phyloP scores from a whole-genome alignment of 345 rosid species.

The Acer campestre region DNA sequence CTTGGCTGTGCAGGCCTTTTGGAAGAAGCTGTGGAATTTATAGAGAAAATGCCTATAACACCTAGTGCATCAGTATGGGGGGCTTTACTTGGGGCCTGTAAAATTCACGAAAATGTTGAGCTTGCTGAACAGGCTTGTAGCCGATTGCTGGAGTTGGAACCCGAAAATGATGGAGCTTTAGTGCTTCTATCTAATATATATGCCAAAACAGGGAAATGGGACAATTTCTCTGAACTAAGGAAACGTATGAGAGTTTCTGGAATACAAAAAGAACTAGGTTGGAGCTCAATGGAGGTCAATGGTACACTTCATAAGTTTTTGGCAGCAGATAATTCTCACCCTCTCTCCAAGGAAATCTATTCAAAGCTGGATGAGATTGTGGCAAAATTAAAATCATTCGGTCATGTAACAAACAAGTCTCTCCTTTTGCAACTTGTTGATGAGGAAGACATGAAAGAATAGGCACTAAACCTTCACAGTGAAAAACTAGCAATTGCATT shows the following conservation, averaged over 20 bases:
- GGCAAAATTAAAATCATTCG: slow-evolving; percentile 42
- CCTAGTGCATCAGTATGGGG: slow-evolving; percentile 68
- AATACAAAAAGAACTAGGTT: slow-evolving; percentile 70
- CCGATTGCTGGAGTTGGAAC: slow-evolving; percentile 59
- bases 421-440: slow-evolving; percentile 67
- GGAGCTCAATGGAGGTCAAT: slow-evolving; percentile 71
- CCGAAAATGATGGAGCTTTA: slow-evolving; percentile 59
- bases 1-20: slow-evolving; percentile 71
- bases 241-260: slow-evolving; percentile 67
- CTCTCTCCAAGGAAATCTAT: slow-evolving; percentile 52
- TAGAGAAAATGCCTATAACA: slow-evolving; percentile 58
- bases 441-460: slow-evolving; percentile 64
- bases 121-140: slow-evolving; percentile 66
- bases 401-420: slow-evolving; percentile 58
- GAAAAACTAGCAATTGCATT: slow-evolving; percentile 73
- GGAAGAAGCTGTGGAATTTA: slow-evolving; percentile 63
- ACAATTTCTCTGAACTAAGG: slow-evolving; percentile 53
- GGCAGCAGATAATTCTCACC: slow-evolving; percentile 61
- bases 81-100: slow-evolving; percentile 76
- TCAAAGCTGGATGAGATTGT: slow-evolving; percentile 55
- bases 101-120: slow-evolving; percentile 57
- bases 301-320: slow-evolving; percentile 64
- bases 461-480: slow-evolving; percentile 62
- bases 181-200: slow-evolving; percentile 70
- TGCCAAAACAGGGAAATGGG: slow-evolving; percentile 69